A percentile compares a stretch with the other conserved stretches of the same genome.
Evolutionary conservation across 2,329 filamentous ascomycete genomes (phyloP).

Genomic region (Calonectria multiphialidica): DNA sequence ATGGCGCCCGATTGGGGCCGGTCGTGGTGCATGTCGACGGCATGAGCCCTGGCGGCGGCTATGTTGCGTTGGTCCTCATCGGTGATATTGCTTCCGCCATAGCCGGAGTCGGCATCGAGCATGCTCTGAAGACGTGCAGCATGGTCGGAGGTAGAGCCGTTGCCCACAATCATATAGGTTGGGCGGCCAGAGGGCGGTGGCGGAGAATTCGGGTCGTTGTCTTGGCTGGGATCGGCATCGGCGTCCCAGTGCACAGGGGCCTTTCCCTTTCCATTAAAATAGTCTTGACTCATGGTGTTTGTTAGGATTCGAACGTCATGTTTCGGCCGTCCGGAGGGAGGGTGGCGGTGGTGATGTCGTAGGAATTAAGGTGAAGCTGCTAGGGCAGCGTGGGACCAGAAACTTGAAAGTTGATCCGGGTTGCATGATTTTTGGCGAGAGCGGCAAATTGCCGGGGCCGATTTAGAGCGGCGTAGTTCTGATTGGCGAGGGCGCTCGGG

Average conservation of each 20-base stretch:
- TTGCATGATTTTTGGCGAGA: constrained; percentile 47
- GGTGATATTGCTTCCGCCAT: constrained; percentile 85
- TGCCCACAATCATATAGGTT: constrained; percentile 90
- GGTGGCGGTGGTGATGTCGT: constrained; percentile 34
- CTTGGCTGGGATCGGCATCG: constrained; percentile 35
- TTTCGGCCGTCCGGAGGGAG: constrained; percentile 36
- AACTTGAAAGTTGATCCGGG: constrained; percentile 40
- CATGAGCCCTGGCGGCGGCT: constrained; percentile 59
- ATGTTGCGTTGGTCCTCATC: constrained; percentile 68
- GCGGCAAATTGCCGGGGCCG: constrained; percentile 46
- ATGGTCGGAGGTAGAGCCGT: constrained; percentile 83
- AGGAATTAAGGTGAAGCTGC: constrained; percentile 27
- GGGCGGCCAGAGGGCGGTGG: constrained; percentile 56
- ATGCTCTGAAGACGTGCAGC: constrained; percentile 84
- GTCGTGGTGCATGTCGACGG: constrained; percentile 58
- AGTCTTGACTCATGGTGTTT: constrained; percentile 71
- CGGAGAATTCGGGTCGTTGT: constrained; percentile 43
- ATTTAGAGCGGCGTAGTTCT: constrained; percentile 35
- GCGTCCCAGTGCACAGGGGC: constrained; percentile 50
- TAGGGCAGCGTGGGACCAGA: constrained; percentile 29
- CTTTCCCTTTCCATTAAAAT: constrained; percentile 68
- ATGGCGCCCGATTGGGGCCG: constrained; percentile 80
- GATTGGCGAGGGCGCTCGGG: constrained; percentile 44
- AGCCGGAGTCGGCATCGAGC: constrained; percentile 90
- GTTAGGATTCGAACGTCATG: constrained; percentile 49